These are phyloP conservation scores for Pyricularia pennisetigena DNA, from an alignment of 2,329 filamentous ascomycete genomes.

Conservation along the genomic window DNA sequence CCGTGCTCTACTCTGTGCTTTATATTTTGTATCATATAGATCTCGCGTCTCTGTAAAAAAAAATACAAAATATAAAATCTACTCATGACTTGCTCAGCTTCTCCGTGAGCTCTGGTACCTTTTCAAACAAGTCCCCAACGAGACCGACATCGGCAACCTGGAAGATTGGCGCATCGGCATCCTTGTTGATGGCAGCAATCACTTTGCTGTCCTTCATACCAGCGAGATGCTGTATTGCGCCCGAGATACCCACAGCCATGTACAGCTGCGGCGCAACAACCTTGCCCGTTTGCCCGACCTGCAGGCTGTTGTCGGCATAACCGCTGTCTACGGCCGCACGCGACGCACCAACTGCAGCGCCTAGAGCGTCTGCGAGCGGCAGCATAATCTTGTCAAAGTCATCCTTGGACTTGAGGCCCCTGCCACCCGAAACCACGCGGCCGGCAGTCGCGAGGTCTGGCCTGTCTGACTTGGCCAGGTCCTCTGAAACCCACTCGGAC, in stretches of 20 bases:
- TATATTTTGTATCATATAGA: slow-evolving; percentile 11
- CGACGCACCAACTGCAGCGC: slow-evolving; percentile 91
- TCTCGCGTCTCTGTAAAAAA: slow-evolving; percentile 10
- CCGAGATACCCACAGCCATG: slow-evolving; percentile 89
- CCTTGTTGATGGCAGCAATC: slow-evolving; percentile 98
- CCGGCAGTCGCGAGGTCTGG: slow-evolving; percentile 86
- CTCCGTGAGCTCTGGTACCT: slow-evolving; percentile 90
- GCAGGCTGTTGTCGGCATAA: slow-evolving; percentile 95
- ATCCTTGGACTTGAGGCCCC: slow-evolving; percentile 94
- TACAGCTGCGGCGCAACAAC: slow-evolving; percentile 95
- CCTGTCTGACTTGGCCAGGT: slow-evolving; percentile 85
- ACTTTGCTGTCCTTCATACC: slow-evolving; percentile 99
- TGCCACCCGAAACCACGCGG: slow-evolving; percentile 85
- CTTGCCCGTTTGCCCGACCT: slow-evolving; percentile 98
- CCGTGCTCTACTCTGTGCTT: slow-evolving; percentile 4
- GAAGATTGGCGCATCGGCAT: slow-evolving; percentile 93
- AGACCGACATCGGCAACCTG: slow-evolving; percentile 94
- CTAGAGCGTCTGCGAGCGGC: slow-evolving; percentile 82
- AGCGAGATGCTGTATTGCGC: slow-evolving; percentile 94
- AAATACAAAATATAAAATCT: neutral
- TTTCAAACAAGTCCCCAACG: slow-evolving; percentile 91
- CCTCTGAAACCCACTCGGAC: slow-evolving; percentile 88
- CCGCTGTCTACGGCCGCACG: slow-evolving; percentile 93
- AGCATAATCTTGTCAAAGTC: slow-evolving; percentile 92
- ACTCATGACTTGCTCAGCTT: slow-evolving; percentile 59